Base-by-base conservation (phyloP, 371 early-diverging fungal species). In the Actinomortierella ambigua region DNA sequence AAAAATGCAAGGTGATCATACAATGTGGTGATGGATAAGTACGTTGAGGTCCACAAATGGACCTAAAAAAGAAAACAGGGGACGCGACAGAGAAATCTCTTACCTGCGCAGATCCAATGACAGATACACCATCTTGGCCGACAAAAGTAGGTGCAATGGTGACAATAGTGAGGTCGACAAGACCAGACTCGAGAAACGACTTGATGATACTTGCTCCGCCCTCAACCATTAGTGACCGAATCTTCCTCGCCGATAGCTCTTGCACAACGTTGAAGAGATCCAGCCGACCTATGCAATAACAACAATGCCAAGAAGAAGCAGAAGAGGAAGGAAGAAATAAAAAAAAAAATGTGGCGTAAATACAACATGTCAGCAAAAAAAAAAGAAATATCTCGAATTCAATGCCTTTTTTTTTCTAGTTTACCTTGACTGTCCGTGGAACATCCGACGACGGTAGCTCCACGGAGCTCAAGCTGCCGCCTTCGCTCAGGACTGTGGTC, bases 131-230 rank as follows among this genome's bases (percentile, higher is more conserved):
- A 53, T 69, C 65, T 3, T 77, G 63, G 7, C 91, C 91, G 27
- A 94, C 79, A 28, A 83, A 82, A 2, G 79, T 68, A 5, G 97
- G 97, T 0, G 93, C 91, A 48, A 91, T 80, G 0, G 97, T 97
- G 20, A 95, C 70, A 20, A 95, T 77, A 27, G 93, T 65, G 14
- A 76, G 77, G 61, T 93, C 87, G 24, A 82, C 69, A 39, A 82
- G 51, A 1, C 59, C 63, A 28, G 61, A 68, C 23, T 61, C 59
- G 53, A 95, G 63, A 56, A 92, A 92, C 1, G 86, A 77, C 27
- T 84, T 79, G 39, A 96, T 95, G 9, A 97, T 79, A 14, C 75
- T 68, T 0, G 95, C 88, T 2, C 98, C 98, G 15, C 98, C 98
- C 82, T 97, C 98, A 20, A 97, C 89, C 98, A 97, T 97, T 24